Base-by-base conservation (phyloP, 148 eudicot genomes). In the Oxyria digyna region DNA sequence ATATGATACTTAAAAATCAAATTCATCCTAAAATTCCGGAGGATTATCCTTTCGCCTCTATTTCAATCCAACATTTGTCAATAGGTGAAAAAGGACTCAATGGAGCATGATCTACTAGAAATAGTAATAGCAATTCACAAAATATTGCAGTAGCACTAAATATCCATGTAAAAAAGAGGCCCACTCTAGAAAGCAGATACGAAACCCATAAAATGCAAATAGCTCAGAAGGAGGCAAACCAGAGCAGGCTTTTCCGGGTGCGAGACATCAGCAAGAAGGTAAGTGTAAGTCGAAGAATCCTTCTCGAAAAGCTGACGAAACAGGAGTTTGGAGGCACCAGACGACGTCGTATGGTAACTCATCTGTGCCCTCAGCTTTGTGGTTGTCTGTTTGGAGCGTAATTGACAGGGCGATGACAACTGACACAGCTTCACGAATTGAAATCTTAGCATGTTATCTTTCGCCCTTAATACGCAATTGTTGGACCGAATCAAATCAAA, bases 231-330 rank as follows among this genome's bases (percentile, higher is more conserved):
- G 40, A 62, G 43, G 29, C 78, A 54, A 71, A 93, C 98, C 92
- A 94, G 68, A 68, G 98, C 96, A 32, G 97, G 98, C 66, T 84
- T 94, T 24, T 83, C 78, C 10, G 96, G 92, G 73, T 88, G 98
- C 74, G 88, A 82, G 55, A 79, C 78, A 82, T 94, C 98, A 40
- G 98, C 98, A 52, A 94, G 90, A 72, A 94, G 98, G 73, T 94
- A 94, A 68, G 98, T 90, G 57, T 82, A 94, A 43, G 98, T 94
- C 13, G 85, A 88, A 12, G 97, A 94, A 1, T 90, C 98, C 78
- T 88, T 88, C 89, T 93, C 98, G 48, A 94, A 94, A 2, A 94
- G 90, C 83, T 94, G 98, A 0, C 97, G 81, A 71, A 94, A 86
- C 67, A 94, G 67, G 48, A 84, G 83, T 80, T 81, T 88, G 6